Percentiles rank a stretch among this genome's conserved stretches.
These are phyloP conservation scores for Trypanosoma mega DNA, from an alignment of 208 protist species.

Conservation along the genomic window DNA sequence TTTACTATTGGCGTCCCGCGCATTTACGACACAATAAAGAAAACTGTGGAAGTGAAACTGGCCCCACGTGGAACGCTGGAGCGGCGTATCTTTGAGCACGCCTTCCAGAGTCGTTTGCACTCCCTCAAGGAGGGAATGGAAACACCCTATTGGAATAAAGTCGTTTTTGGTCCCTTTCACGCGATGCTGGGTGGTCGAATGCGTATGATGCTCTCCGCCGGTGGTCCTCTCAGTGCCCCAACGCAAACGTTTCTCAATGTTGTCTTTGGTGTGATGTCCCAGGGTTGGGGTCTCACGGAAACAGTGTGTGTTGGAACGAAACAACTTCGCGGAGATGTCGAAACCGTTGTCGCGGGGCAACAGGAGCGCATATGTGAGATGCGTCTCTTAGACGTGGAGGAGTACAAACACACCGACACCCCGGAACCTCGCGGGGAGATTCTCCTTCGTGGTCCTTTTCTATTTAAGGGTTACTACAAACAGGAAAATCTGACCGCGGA, in stretches of 20 bases:
- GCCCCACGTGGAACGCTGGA: slow-evolving; percentile 29
- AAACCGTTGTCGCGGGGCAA: slow-evolving; percentile 16
- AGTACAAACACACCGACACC: too few relatives aligned
- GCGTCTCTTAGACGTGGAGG: too few relatives aligned
- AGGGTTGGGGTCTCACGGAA: slow-evolving; percentile 75
- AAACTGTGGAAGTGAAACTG: slow-evolving; percentile 46
- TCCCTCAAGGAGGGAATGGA: slow-evolving; percentile 59
- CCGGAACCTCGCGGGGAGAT: slow-evolving; percentile 71
- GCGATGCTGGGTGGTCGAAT: slow-evolving; percentile 73
- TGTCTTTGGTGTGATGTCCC: slow-evolving; percentile 51
- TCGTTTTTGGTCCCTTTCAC: slow-evolving; percentile 72
- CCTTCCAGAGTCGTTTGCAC: slow-evolving; percentile 47
- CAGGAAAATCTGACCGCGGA: slow-evolving; percentile 64
- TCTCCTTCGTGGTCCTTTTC: slow-evolving; percentile 50
- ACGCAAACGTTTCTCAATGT: slow-evolving; percentile 74
- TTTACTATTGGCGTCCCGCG: slow-evolving; percentile 57
- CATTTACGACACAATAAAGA: slow-evolving; percentile 55
- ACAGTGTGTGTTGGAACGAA: slow-evolving; percentile 39
- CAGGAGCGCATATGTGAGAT: slow-evolving; percentile 22
- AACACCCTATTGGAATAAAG: slow-evolving; percentile 73
- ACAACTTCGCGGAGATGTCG: slow-evolving; percentile 29
- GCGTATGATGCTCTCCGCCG: slow-evolving; percentile 52
- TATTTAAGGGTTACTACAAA: slow-evolving; percentile 84
- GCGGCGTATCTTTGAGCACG: slow-evolving; percentile 60
- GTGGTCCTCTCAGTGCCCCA: slow-evolving; percentile 43